Conservation (phyloP, 1,284 basidiomycete genomes). For the Schizopora paradoxa region DNA sequence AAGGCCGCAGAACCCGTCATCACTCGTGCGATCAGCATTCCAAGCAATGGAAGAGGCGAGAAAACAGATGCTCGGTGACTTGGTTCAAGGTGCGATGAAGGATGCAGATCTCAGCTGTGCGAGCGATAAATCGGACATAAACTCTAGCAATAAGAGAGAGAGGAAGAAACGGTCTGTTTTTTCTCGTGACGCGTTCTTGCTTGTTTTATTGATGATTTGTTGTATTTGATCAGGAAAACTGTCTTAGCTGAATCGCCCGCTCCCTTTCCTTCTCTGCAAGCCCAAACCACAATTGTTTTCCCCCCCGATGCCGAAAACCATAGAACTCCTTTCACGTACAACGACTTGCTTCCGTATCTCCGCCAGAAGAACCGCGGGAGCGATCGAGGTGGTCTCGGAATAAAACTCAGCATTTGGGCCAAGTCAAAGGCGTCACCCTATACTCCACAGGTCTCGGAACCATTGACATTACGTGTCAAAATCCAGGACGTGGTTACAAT, state of each 20-base stretch:
- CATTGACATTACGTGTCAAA: slow-evolving; percentile 30
- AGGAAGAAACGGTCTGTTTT: slow-evolving; percentile 41
- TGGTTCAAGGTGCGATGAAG: slow-evolving; percentile 30
- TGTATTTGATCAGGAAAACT: slow-evolving; percentile 35
- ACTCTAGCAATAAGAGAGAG: slow-evolving; percentile 38
- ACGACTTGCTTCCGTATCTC: slow-evolving; percentile 43
- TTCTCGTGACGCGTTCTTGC: slow-evolving; percentile 26
- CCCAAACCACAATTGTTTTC: slow-evolving; percentile 36
- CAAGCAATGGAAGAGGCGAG: slow-evolving; percentile 8
- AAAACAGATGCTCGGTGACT: slow-evolving; percentile 4
- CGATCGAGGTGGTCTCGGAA: slow-evolving; percentile 2
- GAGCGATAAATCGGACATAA: slow-evolving; percentile 42
- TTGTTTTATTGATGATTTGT: slow-evolving; percentile 5
- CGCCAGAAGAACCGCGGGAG: not conserved
- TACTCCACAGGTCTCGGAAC: slow-evolving; percentile 8
- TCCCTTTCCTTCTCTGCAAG: slow-evolving; percentile 43
- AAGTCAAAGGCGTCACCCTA: slow-evolving; percentile 7
- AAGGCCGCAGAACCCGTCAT: slow-evolving; percentile 3
- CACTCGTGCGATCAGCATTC: slow-evolving; percentile 10
- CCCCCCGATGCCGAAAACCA: slow-evolving; percentile 24
- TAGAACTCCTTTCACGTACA: too few relatives aligned
- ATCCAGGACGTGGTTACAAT: slow-evolving; percentile 55
- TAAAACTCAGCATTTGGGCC: slow-evolving; percentile 10
- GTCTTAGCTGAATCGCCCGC: slow-evolving; percentile 57
- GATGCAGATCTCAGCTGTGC: slow-evolving; percentile 46